Evolutionary conservation across 2,329 filamentous ascomycete genomes (phyloP).

Genomic region (Davidsoniella virescens): DNA sequence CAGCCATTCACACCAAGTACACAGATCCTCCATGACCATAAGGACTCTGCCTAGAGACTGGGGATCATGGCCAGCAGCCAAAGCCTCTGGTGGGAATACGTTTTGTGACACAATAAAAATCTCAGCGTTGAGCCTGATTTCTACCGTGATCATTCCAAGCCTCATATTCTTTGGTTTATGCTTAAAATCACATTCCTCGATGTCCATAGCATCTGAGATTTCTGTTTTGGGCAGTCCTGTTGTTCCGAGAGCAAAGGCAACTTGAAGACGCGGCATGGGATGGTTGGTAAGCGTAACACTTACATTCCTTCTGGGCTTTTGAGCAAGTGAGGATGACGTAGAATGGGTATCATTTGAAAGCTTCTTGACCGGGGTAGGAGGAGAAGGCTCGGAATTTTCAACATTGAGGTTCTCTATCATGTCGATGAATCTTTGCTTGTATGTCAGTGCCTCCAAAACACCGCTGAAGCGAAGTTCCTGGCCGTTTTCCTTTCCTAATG

Average conservation of each 20-base stretch:
- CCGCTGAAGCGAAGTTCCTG: constrained; percentile 4
- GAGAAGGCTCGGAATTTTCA: too few relatives aligned
- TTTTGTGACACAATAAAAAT: constrained; percentile 45
- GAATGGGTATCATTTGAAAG: too few relatives aligned
- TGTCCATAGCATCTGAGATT: constrained; percentile 4
- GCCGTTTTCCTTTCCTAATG: background rate
- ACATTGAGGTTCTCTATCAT: background rate
- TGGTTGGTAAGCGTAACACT: constrained; percentile 34
- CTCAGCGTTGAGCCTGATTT: constrained; percentile 42
- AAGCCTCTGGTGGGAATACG: constrained; percentile 21
- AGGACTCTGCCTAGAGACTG: constrained; percentile 29
- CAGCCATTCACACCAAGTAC: constrained; percentile 38
- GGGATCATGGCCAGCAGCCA: constrained; percentile 4
- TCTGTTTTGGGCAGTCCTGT: background rate
- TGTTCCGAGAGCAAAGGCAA: constrained; percentile 32
- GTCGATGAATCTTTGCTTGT: constrained; percentile 2
- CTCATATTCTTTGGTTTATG: background rate
- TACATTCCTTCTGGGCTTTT: too few relatives aligned
- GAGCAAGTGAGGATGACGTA: too few relatives aligned
- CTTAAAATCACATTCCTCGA: background rate
- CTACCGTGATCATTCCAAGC: constrained; percentile 32
- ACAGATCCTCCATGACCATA: constrained; percentile 35
- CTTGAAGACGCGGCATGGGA: constrained; percentile 31
- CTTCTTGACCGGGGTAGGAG: too few relatives aligned
- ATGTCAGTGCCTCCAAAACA: constrained; percentile 1